Percentiles rank a stretch among this genome's conserved stretches.
These are phyloP conservation scores for Tricholoma sp. DNA, from an alignment of 768 basidiomycete species.

Conservation along the genomic window DNA sequence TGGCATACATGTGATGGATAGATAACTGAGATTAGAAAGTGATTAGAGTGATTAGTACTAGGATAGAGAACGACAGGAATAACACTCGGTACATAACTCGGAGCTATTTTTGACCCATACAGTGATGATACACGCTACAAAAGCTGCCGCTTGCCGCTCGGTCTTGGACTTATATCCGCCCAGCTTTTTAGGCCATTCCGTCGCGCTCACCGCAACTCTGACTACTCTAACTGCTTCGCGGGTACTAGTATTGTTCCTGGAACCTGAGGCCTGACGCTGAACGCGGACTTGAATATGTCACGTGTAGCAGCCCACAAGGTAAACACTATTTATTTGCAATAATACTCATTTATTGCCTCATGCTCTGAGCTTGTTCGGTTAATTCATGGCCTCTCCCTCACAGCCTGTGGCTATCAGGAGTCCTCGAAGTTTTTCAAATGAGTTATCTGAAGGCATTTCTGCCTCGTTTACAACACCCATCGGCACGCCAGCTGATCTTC, in stretches of 20 bases:
- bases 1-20: constrained; percentile 11
- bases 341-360: background rate
- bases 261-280: too few species aligned
- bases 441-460: constrained; percentile 14
- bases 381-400: constrained; percentile 49
- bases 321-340: background rate
- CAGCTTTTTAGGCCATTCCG: background rate
- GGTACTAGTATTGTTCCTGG: too few species aligned
- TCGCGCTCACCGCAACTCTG: background rate
- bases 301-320: constrained; percentile 3
- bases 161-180: background rate
- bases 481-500: constrained; percentile 51
- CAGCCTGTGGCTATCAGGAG: constrained; percentile 48
- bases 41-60: background rate
- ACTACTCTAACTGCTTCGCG: background rate
- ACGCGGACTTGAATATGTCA: background rate
- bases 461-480: constrained; percentile 32
- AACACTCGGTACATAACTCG: background rate
- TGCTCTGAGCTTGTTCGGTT: constrained; percentile 9
- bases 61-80: background rate
- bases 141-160: background rate
- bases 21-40: background rate
- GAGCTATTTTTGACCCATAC: background rate
- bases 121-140: background rate
- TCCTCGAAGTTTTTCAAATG: constrained; percentile 18